Evolutionary conservation across 768 basidiomycete genomes (phyloP).

Genomic region (Dioszegia hungarica): DNA sequence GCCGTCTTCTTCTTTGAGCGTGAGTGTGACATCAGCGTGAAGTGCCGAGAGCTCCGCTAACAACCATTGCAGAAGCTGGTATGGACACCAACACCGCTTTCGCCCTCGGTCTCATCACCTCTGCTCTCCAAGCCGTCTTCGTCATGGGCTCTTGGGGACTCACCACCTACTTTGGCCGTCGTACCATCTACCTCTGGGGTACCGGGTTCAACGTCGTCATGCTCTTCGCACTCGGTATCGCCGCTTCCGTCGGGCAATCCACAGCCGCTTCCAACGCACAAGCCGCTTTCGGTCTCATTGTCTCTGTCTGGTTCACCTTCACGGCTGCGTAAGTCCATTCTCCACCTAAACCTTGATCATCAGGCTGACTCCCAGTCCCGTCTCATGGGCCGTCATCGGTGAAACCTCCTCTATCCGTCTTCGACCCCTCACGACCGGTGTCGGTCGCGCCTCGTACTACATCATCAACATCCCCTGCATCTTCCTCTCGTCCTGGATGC

Average conservation of each 20-base stretch:
- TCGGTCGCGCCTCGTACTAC: slow-evolving; percentile 42
- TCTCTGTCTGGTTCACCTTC: slow-evolving; percentile 33
- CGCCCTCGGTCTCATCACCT: slow-evolving; percentile 41
- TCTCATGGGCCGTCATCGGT: slow-evolving; percentile 28
- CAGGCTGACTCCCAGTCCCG: slow-evolving; percentile 11
- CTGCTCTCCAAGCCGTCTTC: slow-evolving; percentile 28
- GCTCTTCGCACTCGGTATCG: slow-evolving; percentile 36
- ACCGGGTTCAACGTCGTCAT: slow-evolving; percentile 31
- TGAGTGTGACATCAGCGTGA: not conserved
- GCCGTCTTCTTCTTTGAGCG: slow-evolving; percentile 38
- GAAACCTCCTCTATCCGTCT: slow-evolving; percentile 39
- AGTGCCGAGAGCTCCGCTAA: no score
- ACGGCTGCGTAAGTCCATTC: slow-evolving; percentile 12
- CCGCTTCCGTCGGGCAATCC: slow-evolving; percentile 23
- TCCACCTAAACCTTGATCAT: not conserved
- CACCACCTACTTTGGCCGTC: slow-evolving; percentile 39
- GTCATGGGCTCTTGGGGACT: slow-evolving; percentile 33
- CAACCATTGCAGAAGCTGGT: slow-evolving; percentile 32
- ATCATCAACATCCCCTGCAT: slow-evolving; percentile 36
- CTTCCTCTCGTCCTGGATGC: slow-evolving; percentile 36
- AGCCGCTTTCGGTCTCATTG: slow-evolving; percentile 34
- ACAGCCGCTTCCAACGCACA: slow-evolving; percentile 25
- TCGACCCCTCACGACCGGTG: slow-evolving; percentile 36
- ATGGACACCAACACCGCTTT: slow-evolving; percentile 27
- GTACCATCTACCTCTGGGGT: slow-evolving; percentile 40